Evolutionary conservation across 495 filamentous ascomycete species (phyloP), one percentile per base, ranked within the genome.

Genomic region (Penicillium macrosclerotiorum): DNA sequence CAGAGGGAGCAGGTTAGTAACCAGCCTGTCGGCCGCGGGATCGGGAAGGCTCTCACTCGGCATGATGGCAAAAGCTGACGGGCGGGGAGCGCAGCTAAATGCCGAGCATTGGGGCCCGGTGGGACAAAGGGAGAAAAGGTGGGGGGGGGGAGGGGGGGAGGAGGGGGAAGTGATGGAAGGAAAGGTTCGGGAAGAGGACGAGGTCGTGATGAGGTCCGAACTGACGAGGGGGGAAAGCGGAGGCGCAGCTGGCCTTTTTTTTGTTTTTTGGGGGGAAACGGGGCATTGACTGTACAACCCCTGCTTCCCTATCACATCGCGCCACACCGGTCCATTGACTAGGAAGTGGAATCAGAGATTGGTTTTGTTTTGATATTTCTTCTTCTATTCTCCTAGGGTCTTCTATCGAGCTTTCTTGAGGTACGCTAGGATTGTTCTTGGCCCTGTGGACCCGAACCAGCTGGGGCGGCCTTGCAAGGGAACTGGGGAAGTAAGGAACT

Each of bases 21-120:
- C 3, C 25, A 16, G 36, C 13, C 30, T 32, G 29, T 32, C 43
- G 20, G 32, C 44, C 34, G 11, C 18, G 19, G 19, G 31, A 22
- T 35, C 14, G 35, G 34, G 27, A 27, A 39, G 14, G 26, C 17
- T 43, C 58, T 62, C 62, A 74, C 71, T 67, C 54, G 71, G 71
- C 71, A 74, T 74, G 51, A 27, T 62, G 61, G 36, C 46, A 41
- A n/a, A 50, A 62, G 63, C 57, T 68, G 54, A 55, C 44, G 49
- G 52, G 47, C 49, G 51, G 31, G 47, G 51, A 57, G 61, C 53
- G 52, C 60, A 49, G 62, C 60, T 55, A 61, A 47, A 14, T 53
- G 54, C 53, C 57, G 62, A 55, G 57, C 65, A 66, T 67, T 50
- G 55, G 55, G 35, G 41, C 52, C 37, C 55, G 26, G 46, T 37